These are phyloP conservation scores for Neopestalotiopsis rosae DNA, from an alignment of 2,329 filamentous ascomycete species.

Conservation along the genomic window DNA sequence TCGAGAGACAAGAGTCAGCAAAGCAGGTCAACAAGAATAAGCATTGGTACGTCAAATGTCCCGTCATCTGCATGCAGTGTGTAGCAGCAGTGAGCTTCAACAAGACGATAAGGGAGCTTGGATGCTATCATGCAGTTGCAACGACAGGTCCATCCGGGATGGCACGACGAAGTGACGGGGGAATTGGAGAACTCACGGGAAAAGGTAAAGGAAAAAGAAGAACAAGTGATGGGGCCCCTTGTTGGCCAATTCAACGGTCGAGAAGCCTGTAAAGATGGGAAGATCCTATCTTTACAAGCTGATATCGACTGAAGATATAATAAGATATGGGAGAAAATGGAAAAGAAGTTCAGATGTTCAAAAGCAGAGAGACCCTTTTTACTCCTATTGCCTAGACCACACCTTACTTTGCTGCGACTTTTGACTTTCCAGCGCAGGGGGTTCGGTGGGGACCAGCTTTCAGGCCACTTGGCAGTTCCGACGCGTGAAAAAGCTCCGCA, in stretches of 20 bases:
- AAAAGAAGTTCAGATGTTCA: neutral
- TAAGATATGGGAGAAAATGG: neutral
- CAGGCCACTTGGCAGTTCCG: conserved; percentile 19
- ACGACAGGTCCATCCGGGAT: neutral
- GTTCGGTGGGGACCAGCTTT: conserved; percentile 17
- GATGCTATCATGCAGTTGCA: neutral
- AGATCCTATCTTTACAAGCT: conserved; percentile 6
- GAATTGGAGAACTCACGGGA: neutral
- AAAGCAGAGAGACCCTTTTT: neutral
- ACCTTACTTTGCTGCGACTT: neutral
- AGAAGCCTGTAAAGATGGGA: conserved; percentile 4
- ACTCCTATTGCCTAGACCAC: neutral
- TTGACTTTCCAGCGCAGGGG: conserved; percentile 16
- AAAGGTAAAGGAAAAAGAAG: neutral
- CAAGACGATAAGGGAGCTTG: neutral
- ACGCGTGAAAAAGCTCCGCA: neutral
- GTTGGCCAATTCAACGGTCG: neutral
- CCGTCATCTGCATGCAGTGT: neutral
- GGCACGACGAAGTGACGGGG: neutral
- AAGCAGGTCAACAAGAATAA: neutral
- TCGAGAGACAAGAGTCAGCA: neutral
- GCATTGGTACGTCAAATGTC: neutral
- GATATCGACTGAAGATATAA: neutral
- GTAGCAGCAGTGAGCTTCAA: neutral
- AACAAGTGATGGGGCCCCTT: neutral